These are phyloP conservation scores for Auriculariales sp. DNA, from an alignment of 768 basidiomycete species.

Conservation along the genomic window DNA sequence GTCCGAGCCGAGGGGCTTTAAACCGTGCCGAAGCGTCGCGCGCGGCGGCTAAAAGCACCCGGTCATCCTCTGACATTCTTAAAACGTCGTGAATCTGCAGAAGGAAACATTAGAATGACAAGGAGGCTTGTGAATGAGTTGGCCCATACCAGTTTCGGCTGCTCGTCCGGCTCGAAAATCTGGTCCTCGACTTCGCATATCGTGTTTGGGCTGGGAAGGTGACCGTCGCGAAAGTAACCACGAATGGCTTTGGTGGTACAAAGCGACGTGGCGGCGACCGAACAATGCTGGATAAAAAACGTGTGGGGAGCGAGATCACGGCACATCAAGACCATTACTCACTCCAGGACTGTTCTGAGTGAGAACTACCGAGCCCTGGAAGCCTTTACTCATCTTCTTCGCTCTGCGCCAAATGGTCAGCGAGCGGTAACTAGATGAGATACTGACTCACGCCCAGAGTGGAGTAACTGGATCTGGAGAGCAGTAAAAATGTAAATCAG, in stretches of 20 bases:
- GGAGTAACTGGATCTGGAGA: not conserved
- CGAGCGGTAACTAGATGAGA: not conserved
- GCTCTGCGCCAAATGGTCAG: not conserved
- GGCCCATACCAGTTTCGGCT: too few species aligned
- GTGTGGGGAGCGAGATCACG: not conserved
- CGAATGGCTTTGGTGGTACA: slow-evolving; percentile 12
- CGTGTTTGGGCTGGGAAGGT: slow-evolving; percentile 11
- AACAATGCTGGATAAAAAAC: slow-evolving; percentile 8
- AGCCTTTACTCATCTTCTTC: slow-evolving; percentile 3
- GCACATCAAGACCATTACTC: not conserved
- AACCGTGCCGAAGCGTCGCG: too few species aligned
- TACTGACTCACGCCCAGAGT: not conserved
- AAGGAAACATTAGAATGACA: too few species aligned
- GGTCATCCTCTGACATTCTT: too few species aligned
- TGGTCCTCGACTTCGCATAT: slow-evolving; percentile 11
- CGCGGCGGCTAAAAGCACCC: too few species aligned
- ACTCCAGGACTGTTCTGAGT: slow-evolving; percentile 7
- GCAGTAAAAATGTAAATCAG: not conserved
- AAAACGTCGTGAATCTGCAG: too few species aligned
- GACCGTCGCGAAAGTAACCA: slow-evolving; percentile 14
- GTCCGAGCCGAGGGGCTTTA: too few species aligned
- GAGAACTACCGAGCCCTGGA: slow-evolving; percentile 3
- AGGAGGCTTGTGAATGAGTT: too few species aligned
- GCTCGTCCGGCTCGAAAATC: slow-evolving; percentile 6
- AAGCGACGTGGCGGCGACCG: slow-evolving; percentile 8